Conservation (phyloP, 129 eudicot species). For the Artemisia argyi region DNA sequence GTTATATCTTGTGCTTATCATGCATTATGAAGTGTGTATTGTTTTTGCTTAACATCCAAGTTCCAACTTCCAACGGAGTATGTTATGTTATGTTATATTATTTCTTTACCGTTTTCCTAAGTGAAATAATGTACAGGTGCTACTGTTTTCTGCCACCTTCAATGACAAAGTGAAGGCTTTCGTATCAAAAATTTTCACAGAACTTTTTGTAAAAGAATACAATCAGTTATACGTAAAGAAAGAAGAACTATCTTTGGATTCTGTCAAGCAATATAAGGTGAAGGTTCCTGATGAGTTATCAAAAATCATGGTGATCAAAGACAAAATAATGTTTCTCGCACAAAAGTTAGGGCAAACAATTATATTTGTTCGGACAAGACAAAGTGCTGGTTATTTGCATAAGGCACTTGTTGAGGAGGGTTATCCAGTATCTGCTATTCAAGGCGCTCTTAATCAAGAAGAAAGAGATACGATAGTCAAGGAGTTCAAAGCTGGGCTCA, state of each 20-base stretch:
- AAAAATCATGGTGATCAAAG: constrained; percentile 12
- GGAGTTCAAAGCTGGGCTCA: constrained; percentile 19
- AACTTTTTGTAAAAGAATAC: constrained; percentile 31
- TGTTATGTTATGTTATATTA: not conserved
- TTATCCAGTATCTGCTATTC: constrained; percentile 10
- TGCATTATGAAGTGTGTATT: not conserved
- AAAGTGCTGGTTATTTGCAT: constrained; percentile 12
- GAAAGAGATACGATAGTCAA: constrained; percentile 16
- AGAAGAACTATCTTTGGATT: constrained; percentile 20
- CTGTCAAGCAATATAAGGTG: constrained; percentile 20
- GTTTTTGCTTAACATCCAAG: not conserved
- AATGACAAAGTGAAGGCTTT: constrained; percentile 48
- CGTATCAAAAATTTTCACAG: constrained; percentile 35
- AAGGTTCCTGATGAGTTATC: constrained; percentile 7
- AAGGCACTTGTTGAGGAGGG: constrained; percentile 8
- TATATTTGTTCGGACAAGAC: constrained; percentile 6
- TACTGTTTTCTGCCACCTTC: constrained; percentile 62
- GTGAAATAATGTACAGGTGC: not conserved
- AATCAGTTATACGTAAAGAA: constrained; percentile 5
- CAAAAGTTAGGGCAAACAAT: constrained; percentile 6
- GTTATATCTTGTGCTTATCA: not conserved
- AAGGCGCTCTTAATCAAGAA: constrained; percentile 1
- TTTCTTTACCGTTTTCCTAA: not conserved
- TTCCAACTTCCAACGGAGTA: too few species aligned
- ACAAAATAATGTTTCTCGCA: not conserved